These are phyloP conservation scores for Talaromyces albobiverticillius DNA, from an alignment of 2,329 filamentous ascomycete genomes.

Conservation along the genomic window DNA sequence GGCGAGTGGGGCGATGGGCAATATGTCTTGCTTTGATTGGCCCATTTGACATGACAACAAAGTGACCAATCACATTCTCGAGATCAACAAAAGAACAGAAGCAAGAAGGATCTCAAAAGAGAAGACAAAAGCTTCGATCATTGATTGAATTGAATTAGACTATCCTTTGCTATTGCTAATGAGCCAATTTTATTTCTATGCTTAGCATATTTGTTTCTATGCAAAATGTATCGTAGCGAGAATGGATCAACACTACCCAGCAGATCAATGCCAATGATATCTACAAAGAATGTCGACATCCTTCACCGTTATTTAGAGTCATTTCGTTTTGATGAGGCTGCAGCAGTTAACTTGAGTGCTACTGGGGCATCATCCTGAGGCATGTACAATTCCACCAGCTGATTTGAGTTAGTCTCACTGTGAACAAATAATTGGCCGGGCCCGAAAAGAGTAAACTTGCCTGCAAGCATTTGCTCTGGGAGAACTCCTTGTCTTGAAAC, in stretches of 20 bases:
- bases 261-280: not conserved
- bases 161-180: not conserved
- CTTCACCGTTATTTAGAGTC: not conserved
- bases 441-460: constrained; percentile 21
- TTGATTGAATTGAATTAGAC: not conserved
- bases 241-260: not conserved
- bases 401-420: constrained; percentile 26
- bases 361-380: constrained; percentile 70
- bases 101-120: no score
- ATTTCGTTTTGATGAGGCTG: constrained; percentile 5
- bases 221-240: not conserved
- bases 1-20: no score
- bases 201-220: no score
- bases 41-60: no score
- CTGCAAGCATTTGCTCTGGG: constrained; percentile 46
- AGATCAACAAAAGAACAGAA: no score
- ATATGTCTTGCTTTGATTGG: no score
- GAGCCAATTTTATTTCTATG: no score
- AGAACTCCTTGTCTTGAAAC: constrained; percentile 61
- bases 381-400: constrained; percentile 79
- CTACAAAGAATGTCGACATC: not conserved
- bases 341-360: constrained; percentile 64
- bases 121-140: no score
- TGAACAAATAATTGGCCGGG: not conserved
- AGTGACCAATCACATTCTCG: no score